Conservation (phyloP, 2,329 filamentous ascomycete genomes). For the Aspergillus piperis region DNA sequence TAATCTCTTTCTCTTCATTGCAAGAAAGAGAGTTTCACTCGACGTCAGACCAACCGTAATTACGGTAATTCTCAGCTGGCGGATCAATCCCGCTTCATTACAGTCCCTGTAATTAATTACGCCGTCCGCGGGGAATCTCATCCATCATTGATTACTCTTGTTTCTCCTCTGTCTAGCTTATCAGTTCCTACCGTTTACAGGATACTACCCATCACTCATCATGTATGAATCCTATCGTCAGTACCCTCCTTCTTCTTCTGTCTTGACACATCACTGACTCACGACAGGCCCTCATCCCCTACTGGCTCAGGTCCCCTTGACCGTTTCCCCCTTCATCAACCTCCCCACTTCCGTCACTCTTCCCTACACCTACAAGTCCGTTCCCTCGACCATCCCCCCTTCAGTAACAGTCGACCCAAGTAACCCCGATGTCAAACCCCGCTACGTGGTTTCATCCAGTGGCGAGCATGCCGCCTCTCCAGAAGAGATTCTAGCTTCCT, state of each 20-base stretch:
- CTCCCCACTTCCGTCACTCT: slow-evolving; percentile 87
- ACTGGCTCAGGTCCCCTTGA: slow-evolving; percentile 87
- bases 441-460: slow-evolving; percentile 76
- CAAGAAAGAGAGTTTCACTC: background rate
- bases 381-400: slow-evolving; percentile 82
- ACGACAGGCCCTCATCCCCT: slow-evolving; percentile 73
- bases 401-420: slow-evolving; percentile 60
- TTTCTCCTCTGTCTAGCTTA: too few species aligned
- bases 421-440: slow-evolving; percentile 51
- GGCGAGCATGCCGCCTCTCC: slow-evolving; percentile 84
- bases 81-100: background rate
- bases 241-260: slow-evolving; percentile 21
- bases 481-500: slow-evolving; percentile 80
- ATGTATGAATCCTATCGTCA: slow-evolving; percentile 51
- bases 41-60: slow-evolving; percentile 9
- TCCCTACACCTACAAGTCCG: slow-evolving; percentile 90
- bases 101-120: slow-evolving; percentile 8
- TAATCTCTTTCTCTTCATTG: background rate
- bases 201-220: slow-evolving; percentile 3
- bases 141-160: background rate
- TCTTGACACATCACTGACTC: slow-evolving; percentile 6
- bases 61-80: slow-evolving; percentile 3
- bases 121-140: background rate
- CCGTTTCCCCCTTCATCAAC: slow-evolving; percentile 90
- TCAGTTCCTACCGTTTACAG: background rate